Percentiles rank a stretch among this genome's conserved stretches.
Evolutionary conservation across 805 yeast genomes (phyloP).

Genomic region (Debaryomyces prosopidis): DNA sequence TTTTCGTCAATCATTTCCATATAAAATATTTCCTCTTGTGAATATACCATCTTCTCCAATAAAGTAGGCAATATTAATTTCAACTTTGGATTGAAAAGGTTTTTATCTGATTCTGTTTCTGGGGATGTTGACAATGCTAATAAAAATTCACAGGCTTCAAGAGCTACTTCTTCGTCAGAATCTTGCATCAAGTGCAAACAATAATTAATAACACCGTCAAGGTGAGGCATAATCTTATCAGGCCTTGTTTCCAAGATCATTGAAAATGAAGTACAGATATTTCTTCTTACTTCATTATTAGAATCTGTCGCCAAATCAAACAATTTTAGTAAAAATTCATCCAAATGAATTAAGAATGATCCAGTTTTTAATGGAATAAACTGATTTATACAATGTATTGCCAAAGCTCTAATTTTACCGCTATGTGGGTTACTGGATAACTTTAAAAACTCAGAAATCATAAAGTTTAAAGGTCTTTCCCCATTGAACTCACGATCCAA

Average conservation of each 20-base stretch:
- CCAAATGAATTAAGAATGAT: conserved; percentile 61
- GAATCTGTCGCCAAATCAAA: conserved; percentile 69
- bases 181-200: conserved; percentile 75
- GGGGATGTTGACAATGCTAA: conserved; percentile 72
- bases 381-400: conserved; percentile 74
- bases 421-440: conserved; percentile 41
- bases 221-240: conserved; percentile 74
- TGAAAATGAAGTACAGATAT: conserved; percentile 76
- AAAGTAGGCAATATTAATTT: conserved; percentile 72
- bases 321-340: conserved; percentile 60
- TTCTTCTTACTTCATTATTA: conserved; percentile 61
- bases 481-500: conserved; percentile 69
- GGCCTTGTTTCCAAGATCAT: conserved; percentile 73
- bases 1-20: conserved; percentile 65
- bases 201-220: conserved; percentile 83
- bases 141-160: conserved; percentile 92
- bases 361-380: conserved; percentile 72
- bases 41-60: conserved; percentile 80
- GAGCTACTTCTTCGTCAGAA: conserved; percentile 63
- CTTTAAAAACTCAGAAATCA: conserved; percentile 65
- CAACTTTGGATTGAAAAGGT: conserved; percentile 56
- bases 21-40: conserved; percentile 73
- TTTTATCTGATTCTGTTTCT: conserved; percentile 33
- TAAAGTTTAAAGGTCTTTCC: conserved; percentile 62
- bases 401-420: conserved; percentile 56